Evolutionary conservation across 495 filamentous ascomycete genomes (phyloP).

Genomic region (Darksidea phi): DNA sequence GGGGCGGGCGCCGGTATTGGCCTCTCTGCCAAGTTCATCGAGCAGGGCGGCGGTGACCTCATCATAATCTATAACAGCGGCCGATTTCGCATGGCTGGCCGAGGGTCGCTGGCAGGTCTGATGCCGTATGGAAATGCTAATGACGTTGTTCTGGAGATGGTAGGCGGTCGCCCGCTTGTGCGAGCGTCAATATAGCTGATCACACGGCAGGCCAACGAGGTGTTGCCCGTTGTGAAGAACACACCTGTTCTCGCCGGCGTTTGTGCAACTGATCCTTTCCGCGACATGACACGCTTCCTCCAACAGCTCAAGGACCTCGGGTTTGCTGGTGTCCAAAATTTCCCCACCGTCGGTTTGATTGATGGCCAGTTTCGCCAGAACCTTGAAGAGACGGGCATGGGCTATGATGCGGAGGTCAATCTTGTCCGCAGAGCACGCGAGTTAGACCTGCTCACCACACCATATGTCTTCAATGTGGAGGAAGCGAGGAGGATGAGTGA

Average conservation of each 20-base stretch:
- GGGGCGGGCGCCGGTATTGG: conserved; percentile 63
- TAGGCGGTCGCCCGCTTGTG: conserved; percentile 15
- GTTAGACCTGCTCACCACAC: conserved; percentile 63
- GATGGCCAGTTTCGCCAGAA: conserved; percentile 65
- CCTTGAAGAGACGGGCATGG: conserved; percentile 71
- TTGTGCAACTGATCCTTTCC: conserved; percentile 66
- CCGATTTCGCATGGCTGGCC: conserved; percentile 70
- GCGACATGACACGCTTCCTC: conserved; percentile 58
- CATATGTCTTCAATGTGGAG: conserved; percentile 64
- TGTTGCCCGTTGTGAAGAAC: conserved; percentile 57
- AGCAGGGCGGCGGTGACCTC: conserved; percentile 64
- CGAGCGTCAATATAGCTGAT: neutral
- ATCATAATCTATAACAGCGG: conserved; percentile 74
- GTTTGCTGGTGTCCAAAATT: conserved; percentile 69
- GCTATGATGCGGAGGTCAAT: conserved; percentile 61
- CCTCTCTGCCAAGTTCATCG: conserved; percentile 67
- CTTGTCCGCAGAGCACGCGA: conserved; percentile 58
- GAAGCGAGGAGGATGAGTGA: conserved; percentile 60
- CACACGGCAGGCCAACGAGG: conserved; percentile 32
- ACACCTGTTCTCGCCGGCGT: conserved; percentile 66
- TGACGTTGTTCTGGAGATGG: conserved; percentile 67
- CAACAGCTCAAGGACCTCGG: conserved; percentile 57
- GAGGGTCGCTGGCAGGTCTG: conserved; percentile 66
- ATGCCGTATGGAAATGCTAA: conserved; percentile 75
- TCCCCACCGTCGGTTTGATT: conserved; percentile 69